These are phyloP conservation scores for Amylocarpus encephaloides DNA, from an alignment of 2,329 filamentous ascomycete species.

Conservation along the genomic window DNA sequence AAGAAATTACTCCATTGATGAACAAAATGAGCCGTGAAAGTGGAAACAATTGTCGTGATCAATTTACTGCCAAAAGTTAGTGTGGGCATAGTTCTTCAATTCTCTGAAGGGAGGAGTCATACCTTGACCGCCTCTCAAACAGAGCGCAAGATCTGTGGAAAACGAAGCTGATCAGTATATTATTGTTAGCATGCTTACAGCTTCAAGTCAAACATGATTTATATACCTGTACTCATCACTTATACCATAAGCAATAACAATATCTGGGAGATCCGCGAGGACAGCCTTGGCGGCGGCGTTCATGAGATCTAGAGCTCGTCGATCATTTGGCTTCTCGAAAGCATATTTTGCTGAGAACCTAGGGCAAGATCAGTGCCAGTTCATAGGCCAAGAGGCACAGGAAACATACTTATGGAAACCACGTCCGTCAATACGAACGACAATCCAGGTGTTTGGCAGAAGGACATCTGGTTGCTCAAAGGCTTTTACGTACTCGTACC, in stretches of 20 bases:
- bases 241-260: conserved; percentile 83
- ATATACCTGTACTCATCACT: conserved; percentile 83
- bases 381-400: not conserved
- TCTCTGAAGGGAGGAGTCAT: conserved; percentile 25
- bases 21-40: conserved; percentile 88
- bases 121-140: conserved; percentile 81
- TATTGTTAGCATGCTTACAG: not conserved
- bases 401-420: conserved; percentile 79
- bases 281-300: conserved; percentile 85
- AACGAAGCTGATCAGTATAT: conserved; percentile 58
- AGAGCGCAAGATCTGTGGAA: conserved; percentile 76
- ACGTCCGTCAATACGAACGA: conserved; percentile 86
- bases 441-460: conserved; percentile 90
- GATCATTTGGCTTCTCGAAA: conserved; percentile 91
- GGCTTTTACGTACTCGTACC: conserved; percentile 86
- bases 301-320: conserved; percentile 83
- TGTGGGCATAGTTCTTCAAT: conserved; percentile 8
- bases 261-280: conserved; percentile 75
- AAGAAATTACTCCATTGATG: conserved; percentile 74
- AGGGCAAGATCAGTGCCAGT: not conserved
- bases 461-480: conserved; percentile 81
- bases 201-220: not conserved
- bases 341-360: conserved; percentile 77
- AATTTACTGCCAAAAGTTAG: conserved; percentile 61
- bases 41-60: conserved; percentile 83